phyloP scores from a whole-genome alignment of 1,284 basidiomycete species.

The Cryptococcus sp. region DNA sequence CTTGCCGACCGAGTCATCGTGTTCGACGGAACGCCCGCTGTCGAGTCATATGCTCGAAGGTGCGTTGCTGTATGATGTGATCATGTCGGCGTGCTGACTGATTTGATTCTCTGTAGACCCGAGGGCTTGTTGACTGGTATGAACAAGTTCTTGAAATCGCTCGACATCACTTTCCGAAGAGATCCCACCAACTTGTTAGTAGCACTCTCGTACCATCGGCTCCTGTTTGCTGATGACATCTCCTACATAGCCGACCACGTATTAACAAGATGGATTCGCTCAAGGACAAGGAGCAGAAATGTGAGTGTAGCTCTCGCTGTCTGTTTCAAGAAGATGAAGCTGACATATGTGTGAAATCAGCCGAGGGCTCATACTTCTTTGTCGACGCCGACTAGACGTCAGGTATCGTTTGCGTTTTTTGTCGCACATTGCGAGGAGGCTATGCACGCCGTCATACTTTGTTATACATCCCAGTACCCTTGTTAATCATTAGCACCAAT shows the following conservation, averaged over 20 bases:
- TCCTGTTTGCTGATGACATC: background rate
- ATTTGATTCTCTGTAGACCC: constrained; percentile 28
- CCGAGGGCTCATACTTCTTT: constrained; percentile 45
- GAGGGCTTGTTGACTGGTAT: constrained; percentile 52
- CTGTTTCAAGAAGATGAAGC: background rate
- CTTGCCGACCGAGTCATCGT: constrained; percentile 96
- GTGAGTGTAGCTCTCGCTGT: constrained; percentile 54
- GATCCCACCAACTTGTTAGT: constrained; percentile 83
- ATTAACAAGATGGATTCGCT: constrained; percentile 93
- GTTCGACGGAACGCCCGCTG: constrained; percentile 81
- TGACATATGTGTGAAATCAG: constrained; percentile 1
- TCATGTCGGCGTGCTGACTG: background rate
- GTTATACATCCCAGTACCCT: too few relatives aligned
- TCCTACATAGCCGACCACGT: constrained; percentile 60
- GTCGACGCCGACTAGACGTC: constrained; percentile 40
- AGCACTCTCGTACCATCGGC: background rate
- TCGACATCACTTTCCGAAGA: constrained; percentile 93
- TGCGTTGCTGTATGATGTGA: constrained; percentile 53
- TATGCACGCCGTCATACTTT: too few relatives aligned
- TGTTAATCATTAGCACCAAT: too few relatives aligned
- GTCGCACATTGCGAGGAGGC: too few relatives aligned
- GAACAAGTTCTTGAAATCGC: constrained; percentile 75
- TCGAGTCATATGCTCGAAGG: constrained; percentile 81
- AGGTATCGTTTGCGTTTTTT: too few relatives aligned
- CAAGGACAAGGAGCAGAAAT: constrained; percentile 92